Base-by-base conservation (phyloP, 2,329 filamentous ascomycete species). In the Nothomitra cinnamomea region DNA sequence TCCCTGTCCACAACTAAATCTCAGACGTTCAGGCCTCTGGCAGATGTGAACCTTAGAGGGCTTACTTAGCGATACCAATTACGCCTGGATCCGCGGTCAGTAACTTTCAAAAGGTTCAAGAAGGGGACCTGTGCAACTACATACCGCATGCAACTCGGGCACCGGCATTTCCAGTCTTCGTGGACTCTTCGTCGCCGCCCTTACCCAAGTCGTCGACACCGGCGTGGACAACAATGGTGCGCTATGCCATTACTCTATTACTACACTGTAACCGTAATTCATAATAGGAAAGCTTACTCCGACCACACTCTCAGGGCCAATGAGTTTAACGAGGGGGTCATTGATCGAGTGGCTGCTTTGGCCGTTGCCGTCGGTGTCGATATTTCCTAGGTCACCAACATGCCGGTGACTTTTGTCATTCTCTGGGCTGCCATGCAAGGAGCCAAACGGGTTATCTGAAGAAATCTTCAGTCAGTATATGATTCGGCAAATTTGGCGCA, bases 81-180 rank as follows among this genome's bases (percentile, higher is more conserved):
- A 68, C 66, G 60, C 58, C 58, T 60, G 32, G 7, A 47, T 25
- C 5, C 2, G 28, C 28, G 28, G 10, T 32, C 28, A 32, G 28
- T 10, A 32, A 32, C 28, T 32, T 4, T 4, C 28, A 8, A 15
- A 6, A 28, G 40, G 51, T 13, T 25, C 19, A 53, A 32, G 28
- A 24, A 22, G 19, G 17, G 3, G 51, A 41, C 54, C 52, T 53
- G 51, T 53, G 21, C 12, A 54, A 21, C 15, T 19, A 70, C 79
- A 67, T 78, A 86, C 92, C 92, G 74, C 92, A 98, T 68, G 92
- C 92, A 67, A 92, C 92, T 67, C 92, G 87, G 63, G 75, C 70
- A 64, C 92, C 92, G 67, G 92, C 92, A 70, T 96, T 98, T 62
- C 92, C 92, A 60, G 92, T 98, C 83, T 94, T 95, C 77, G 94